Conservation (phyloP, 108 stramenopile species). For the Chaetoceros muelleri region DNA sequence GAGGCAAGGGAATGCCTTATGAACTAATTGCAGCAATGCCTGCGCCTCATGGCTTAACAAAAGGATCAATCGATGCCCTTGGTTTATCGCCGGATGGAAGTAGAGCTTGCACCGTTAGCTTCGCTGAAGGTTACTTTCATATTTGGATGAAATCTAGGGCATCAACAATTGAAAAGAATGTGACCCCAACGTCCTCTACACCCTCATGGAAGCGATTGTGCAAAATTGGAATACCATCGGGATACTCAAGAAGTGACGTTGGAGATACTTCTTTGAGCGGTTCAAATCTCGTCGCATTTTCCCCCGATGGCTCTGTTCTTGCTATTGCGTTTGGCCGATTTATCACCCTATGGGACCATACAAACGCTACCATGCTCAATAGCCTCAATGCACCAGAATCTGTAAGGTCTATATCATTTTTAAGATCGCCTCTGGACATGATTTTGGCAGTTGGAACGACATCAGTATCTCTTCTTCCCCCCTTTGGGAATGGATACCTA, state of each 20-base stretch:
- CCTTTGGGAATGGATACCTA: slow-evolving; percentile 26
- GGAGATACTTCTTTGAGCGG: slow-evolving; percentile 9
- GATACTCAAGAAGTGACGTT: slow-evolving; percentile 41
- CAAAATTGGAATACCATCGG: slow-evolving; percentile 60
- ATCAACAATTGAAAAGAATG: too few species aligned
- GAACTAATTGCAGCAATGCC: slow-evolving; percentile 54
- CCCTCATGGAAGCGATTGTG: slow-evolving; percentile 58
- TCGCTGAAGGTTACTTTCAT: slow-evolving; percentile 68
- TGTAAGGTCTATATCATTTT: slow-evolving; percentile 24
- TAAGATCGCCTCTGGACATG: slow-evolving; percentile 36
- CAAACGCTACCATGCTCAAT: slow-evolving; percentile 43
- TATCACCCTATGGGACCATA: slow-evolving; percentile 69
- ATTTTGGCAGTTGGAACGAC: slow-evolving; percentile 31
- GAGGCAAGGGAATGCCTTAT: slow-evolving; percentile 23
- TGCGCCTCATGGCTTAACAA: slow-evolving; percentile 52
- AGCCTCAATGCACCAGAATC: slow-evolving; percentile 3
- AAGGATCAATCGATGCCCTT: slow-evolving; percentile 42
- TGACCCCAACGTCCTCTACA: background rate
- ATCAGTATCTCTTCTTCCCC: slow-evolving; percentile 41
- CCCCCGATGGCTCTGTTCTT: slow-evolving; percentile 57
- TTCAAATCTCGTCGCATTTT: slow-evolving; percentile 39
- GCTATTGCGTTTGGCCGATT: slow-evolving; percentile 51
- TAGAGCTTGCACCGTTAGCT: slow-evolving; percentile 62
- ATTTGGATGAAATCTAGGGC: slow-evolving; percentile 40
- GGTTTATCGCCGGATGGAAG: slow-evolving; percentile 36